These are phyloP conservation scores for Pseudomassariella vexata DNA, from an alignment of 2,329 filamentous ascomycete genomes.

Conservation along the genomic window DNA sequence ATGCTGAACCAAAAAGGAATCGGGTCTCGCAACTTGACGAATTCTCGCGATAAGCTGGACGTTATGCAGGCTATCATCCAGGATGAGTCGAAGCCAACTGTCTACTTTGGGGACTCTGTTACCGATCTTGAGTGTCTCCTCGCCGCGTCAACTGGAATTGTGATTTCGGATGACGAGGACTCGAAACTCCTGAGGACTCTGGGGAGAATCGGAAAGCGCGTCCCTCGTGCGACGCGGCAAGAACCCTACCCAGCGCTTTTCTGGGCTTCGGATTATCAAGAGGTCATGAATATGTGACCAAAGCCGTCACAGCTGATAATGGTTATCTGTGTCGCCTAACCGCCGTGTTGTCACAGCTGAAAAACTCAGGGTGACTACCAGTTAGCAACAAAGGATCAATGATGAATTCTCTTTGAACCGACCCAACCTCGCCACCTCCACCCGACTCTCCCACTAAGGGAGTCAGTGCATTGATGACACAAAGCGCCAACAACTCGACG, in stretches of 20 bases:
- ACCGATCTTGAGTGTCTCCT: constrained; percentile 52
- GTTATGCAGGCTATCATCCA: constrained; percentile 27
- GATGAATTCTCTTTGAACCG: not conserved
- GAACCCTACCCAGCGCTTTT: constrained; percentile 17
- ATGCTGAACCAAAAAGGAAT: constrained; percentile 16
- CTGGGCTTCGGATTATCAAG: constrained; percentile 24
- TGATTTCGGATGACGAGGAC: constrained; percentile 34
- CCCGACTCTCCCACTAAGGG: not conserved
- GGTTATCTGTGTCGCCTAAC: too few species aligned
- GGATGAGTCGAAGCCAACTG: constrained; percentile 15
- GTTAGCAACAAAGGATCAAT: not conserved
- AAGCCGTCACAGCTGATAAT: too few species aligned
- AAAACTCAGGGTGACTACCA: too few species aligned
- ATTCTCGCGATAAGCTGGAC: constrained; percentile 40
- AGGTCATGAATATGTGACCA: constrained; percentile 11
- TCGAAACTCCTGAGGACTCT: constrained; percentile 21
- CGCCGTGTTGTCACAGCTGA: too few species aligned
- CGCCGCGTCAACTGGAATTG: constrained; percentile 33
- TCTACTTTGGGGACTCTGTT: constrained; percentile 55
- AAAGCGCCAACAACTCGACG: not conserved
- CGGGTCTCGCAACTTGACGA: constrained; percentile 26
- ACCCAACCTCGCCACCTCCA: not conserved
- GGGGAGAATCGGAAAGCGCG: constrained; percentile 23
- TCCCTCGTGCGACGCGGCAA: constrained; percentile 18
- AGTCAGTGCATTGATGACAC: not conserved